Evolutionary conservation across 768 basidiomycete species (phyloP), one percentile per base, ranked within the genome.

Genomic region (Dentipellis sp.): DNA sequence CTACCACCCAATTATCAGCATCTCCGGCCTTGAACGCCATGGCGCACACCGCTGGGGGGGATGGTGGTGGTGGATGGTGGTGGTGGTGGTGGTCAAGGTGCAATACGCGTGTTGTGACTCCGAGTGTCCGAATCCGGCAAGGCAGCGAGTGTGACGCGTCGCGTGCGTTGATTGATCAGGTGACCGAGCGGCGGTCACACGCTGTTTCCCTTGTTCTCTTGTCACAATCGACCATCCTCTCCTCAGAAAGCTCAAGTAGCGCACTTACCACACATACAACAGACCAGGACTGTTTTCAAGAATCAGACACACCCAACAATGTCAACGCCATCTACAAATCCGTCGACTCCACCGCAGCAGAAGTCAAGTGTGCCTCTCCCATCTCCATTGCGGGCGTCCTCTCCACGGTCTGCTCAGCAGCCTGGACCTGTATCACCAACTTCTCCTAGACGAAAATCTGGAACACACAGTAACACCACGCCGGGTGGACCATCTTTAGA

Each of bases 1-100:
- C 53, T 9, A 62, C 54, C 21, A 62, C 23, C 61, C 61, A 62
- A 19, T 60, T 21, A 39, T 56, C 56, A n/a, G 50, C 34, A 3
- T 11, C 45, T 7, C 23, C 38, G 9, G 51, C 14, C n/a, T 37
- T 29, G 14, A n/a, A 22, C 35, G 51, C 10, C 51, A 52, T 52
- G n/a, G 37, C n/a, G 35, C 3, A 21, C n/a, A 22, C 21, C 9
- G 29, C 5, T 22, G 10, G 11, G 36, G 34, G 42, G 10, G 6
- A 19, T n/a, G 8, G 19, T 16, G 10, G 19, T 45, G 42, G 16
- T 45, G 39, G 14, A 11, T 17, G 6, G 19, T 9, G 42, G 19
- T 16, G 42, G 19, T 45, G 16, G 19, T 29, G 35, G 10, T 16
- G 51, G 34, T 16, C 34, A 38, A 38, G 51, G 16, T 35, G 29